phyloP scores from a whole-genome alignment of 352 stramenopile species.

The Blastocystis sp. region DNA sequence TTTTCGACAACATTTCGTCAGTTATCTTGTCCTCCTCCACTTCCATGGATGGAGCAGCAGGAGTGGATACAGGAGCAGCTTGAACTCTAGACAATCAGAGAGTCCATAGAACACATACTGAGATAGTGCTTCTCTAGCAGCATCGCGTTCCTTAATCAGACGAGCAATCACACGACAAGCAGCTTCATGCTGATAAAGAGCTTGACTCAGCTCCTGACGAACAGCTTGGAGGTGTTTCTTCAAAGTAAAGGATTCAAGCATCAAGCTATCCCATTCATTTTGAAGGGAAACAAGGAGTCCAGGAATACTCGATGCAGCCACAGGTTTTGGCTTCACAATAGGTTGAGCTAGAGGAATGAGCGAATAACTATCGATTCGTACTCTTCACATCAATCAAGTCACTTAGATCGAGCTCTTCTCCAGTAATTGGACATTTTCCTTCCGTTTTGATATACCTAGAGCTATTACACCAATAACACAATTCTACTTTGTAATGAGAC shows the following conservation, averaged over 20 bases:
- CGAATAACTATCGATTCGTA: background rate
- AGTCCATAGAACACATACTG: slow-evolving; percentile 63
- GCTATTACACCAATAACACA: slow-evolving; percentile 59
- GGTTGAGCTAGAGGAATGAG: slow-evolving; percentile 39
- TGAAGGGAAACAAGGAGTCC: slow-evolving; percentile 71
- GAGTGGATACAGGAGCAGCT: background rate
- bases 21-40: slow-evolving; percentile 62
- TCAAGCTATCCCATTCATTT: slow-evolving; percentile 83
- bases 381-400: slow-evolving; percentile 73
- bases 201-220: slow-evolving; percentile 82
- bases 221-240: slow-evolving; percentile 85
- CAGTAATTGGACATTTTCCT: slow-evolving; percentile 72
- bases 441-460: slow-evolving; percentile 61
- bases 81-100: slow-evolving; percentile 34
- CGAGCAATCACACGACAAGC: slow-evolving; percentile 86
- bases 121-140: slow-evolving; percentile 67
- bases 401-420: slow-evolving; percentile 68
- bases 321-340: slow-evolving; percentile 61
- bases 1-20: slow-evolving; percentile 56
- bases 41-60: background rate
- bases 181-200: slow-evolving; percentile 90
- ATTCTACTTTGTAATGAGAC: slow-evolving; percentile 75
- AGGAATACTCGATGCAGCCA: slow-evolving; percentile 61
- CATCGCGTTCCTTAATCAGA: slow-evolving; percentile 75
- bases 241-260: slow-evolving; percentile 86